Evolutionary conservation across 305 asterid species (phyloP).

Genomic region (Fraxinus floribunda): DNA sequence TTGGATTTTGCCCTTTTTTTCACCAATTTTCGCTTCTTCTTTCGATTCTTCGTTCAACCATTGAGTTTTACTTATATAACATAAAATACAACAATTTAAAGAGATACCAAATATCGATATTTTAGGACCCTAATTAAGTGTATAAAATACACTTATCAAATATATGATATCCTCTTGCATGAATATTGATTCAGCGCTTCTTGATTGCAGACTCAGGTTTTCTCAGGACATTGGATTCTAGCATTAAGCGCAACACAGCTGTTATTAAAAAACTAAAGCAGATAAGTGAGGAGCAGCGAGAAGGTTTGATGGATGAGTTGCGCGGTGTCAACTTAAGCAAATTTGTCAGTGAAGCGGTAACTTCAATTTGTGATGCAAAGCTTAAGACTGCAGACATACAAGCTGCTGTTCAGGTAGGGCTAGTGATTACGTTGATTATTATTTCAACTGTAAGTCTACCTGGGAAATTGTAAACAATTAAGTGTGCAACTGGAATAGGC

Average conservation of each 20-base stretch:
- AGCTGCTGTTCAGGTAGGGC: conserved; percentile 87
- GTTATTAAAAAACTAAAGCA: conserved; percentile 94
- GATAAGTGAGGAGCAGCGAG: conserved; percentile 93
- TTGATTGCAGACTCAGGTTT: conserved; percentile 70
- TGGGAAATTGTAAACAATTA: background rate
- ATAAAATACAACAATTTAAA: no score
- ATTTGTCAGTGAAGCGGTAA: conserved; percentile 96
- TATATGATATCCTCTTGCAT: background rate
- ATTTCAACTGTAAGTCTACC: background rate
- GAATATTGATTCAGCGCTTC: conserved; percentile 27
- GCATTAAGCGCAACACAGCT: conserved; percentile 97
- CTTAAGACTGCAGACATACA: conserved; percentile 90
- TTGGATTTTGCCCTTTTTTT: no score
- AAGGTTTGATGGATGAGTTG: conserved; percentile 91
- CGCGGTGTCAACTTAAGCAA: conserved; percentile 93
- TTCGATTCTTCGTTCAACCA: no score
- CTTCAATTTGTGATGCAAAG: conserved; percentile 96
- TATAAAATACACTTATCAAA: background rate
- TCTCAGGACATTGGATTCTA: conserved; percentile 95
- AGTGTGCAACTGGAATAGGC: background rate
- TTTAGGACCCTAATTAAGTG: no score
- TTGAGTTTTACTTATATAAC: no score
- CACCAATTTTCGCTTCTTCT: no score
- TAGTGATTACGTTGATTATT: conserved; percentile 18
- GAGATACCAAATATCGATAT: no score